These are phyloP conservation scores for Globisporangium yorkense DNA, from an alignment of 352 stramenopile species.

Conservation along the genomic window DNA sequence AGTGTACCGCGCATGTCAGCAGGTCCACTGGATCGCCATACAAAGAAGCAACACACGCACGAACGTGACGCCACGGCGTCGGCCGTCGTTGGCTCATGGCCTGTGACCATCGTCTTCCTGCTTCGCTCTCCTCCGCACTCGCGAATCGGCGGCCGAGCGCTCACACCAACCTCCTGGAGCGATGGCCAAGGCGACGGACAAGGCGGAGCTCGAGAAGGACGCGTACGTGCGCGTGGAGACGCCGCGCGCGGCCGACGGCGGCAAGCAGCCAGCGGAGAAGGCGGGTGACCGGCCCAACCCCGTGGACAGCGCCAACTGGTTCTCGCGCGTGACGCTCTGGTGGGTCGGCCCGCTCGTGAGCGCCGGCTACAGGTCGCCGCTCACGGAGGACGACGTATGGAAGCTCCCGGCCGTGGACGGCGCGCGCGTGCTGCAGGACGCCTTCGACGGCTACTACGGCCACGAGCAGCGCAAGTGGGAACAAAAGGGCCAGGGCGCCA, in stretches of 20 bases:
- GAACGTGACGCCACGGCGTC: too few species aligned
- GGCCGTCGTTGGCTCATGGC: too few species aligned
- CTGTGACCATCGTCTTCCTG: not conserved
- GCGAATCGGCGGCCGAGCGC: not conserved
- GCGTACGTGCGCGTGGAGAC: conserved; percentile 14
- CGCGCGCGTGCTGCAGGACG: conserved; percentile 14
- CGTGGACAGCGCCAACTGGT: conserved; percentile 15
- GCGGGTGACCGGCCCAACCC: conserved; percentile 7
- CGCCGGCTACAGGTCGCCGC: conserved; percentile 9
- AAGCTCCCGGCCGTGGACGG: conserved; percentile 16
- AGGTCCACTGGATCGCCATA: too few species aligned
- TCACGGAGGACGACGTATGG: conserved; percentile 30
- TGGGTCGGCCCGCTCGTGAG: conserved; percentile 19
- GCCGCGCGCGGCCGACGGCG: conserved; percentile 4
- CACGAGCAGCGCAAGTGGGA: conserved; percentile 1
- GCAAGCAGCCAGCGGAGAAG: not conserved
- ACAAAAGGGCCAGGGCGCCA: not conserved
- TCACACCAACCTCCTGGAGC: too few species aligned
- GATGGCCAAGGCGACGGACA: not conserved
- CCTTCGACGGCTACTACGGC: conserved; percentile 17
- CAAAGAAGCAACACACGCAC: too few species aligned
- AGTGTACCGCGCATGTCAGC: too few species aligned
- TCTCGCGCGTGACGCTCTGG: conserved; percentile 16
- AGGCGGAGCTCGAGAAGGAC: not conserved
- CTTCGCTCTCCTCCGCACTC: not conserved